phyloP scores from a whole-genome alignment of 805 yeast species.

The Wickerhamiella parazyma region DNA sequence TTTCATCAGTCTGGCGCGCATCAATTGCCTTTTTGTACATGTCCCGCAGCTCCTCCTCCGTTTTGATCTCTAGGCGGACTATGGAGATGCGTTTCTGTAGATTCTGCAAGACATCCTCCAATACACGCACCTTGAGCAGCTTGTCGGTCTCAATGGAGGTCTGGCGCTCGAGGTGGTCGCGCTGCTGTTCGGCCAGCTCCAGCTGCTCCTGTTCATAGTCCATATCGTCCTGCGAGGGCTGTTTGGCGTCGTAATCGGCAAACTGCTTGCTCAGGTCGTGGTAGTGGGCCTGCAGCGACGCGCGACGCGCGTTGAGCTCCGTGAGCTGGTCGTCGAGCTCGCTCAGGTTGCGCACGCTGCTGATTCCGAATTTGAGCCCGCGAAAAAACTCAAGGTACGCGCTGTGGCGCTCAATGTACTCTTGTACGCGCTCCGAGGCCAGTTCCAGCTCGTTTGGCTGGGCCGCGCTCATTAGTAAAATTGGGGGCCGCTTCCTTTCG shows the following conservation, averaged over 20 bases:
- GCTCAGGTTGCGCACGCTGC: conserved; percentile 1
- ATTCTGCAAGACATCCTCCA: too few relatives aligned
- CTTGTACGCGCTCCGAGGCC: background rate
- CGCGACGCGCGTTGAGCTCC: background rate
- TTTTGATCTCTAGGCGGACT: too few relatives aligned
- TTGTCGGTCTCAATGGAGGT: background rate
- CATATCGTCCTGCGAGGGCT: too few relatives aligned
- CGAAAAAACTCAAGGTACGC: background rate
- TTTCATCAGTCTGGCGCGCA: too few relatives aligned
- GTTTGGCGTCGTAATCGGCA: too few relatives aligned
- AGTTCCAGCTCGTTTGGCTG: background rate
- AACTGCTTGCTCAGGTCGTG: background rate
- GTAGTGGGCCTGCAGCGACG: background rate
- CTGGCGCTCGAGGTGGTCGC: too few relatives aligned
- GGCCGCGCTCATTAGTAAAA: background rate
- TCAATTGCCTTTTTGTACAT: too few relatives aligned
- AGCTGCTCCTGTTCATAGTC: too few relatives aligned
- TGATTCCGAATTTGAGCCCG: background rate
- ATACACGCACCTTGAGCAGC: background rate
- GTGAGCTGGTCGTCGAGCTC: background rate
- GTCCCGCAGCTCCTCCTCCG: too few relatives aligned
- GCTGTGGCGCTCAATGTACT: background rate
- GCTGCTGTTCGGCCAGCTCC: too few relatives aligned
- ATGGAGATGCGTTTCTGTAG: too few relatives aligned
- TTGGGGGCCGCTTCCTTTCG: background rate